These are phyloP conservation scores for Ganoderma lingzhi DNA, from an alignment of 1,284 basidiomycete species.

Conservation along the genomic window DNA sequence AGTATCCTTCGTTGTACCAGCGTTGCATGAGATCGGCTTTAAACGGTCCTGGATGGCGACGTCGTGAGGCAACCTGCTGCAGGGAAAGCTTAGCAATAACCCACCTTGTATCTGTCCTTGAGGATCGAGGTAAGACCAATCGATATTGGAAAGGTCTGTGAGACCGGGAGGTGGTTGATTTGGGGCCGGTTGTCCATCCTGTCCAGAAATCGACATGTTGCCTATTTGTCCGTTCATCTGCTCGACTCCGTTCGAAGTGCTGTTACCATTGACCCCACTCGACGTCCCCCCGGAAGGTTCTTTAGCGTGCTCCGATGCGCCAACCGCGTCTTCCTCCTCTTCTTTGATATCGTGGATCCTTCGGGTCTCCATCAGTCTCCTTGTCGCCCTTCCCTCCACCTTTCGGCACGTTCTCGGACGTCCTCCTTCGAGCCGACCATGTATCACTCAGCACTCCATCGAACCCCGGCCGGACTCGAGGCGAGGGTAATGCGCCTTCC, in stretches of 20 bases:
- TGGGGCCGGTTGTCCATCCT: constrained; percentile 13
- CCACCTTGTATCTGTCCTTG: constrained; percentile 89
- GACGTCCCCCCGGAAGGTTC: constrained; percentile 16
- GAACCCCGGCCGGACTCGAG: constrained; percentile 71
- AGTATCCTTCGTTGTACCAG: constrained; percentile 95
- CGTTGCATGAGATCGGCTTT: constrained; percentile 93
- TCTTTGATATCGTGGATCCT: constrained; percentile 61
- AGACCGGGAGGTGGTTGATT: constrained; percentile 49
- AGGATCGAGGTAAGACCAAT: constrained; percentile 95
- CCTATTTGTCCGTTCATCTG: constrained; percentile 20
- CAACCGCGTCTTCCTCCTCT: constrained; percentile 47
- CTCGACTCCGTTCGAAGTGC: constrained; percentile 3
- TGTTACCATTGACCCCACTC: neutral
- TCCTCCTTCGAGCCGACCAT: constrained; percentile 68
- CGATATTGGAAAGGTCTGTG: constrained; percentile 70
- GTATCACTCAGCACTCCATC: constrained; percentile 80
- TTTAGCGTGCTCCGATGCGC: constrained; percentile 21
- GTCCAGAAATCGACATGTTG: constrained; percentile 22
- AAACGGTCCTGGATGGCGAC: constrained; percentile 79
- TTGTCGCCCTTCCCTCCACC: constrained; percentile 45
- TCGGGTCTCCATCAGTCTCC: constrained; percentile 50
- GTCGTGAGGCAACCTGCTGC: constrained; percentile 17
- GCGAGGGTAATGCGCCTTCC: constrained; percentile 65
- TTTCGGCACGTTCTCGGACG: constrained; percentile 60
- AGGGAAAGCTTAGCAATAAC: constrained; percentile 23